Conservation (phyloP, 768 basidiomycete species). For the Daedaleopsis sinensis region DNA sequence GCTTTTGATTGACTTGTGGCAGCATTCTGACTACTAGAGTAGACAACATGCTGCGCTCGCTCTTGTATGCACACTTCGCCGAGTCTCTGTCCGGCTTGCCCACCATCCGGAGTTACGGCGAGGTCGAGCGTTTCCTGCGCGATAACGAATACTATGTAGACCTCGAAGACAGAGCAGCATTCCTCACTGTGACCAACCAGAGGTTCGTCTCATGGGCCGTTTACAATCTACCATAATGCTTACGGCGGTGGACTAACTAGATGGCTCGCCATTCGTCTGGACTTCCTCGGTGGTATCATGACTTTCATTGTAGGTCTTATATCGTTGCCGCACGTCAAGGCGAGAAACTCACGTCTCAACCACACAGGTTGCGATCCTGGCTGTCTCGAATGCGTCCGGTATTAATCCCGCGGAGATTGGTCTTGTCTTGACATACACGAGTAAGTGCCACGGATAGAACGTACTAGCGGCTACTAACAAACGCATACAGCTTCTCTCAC, state of each 20-base stretch:
- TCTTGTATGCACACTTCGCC: slow-evolving; percentile 77
- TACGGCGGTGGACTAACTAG: slow-evolving; percentile 27
- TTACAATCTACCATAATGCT: not conserved
- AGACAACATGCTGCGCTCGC: slow-evolving; percentile 75
- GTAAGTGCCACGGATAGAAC: slow-evolving; percentile 31
- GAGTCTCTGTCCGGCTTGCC: slow-evolving; percentile 74
- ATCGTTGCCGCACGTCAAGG: not conserved
- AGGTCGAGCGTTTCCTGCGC: slow-evolving; percentile 58
- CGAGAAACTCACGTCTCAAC: not conserved
- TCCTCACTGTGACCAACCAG: slow-evolving; percentile 68
- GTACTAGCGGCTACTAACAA: not conserved
- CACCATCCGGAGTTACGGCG: slow-evolving; percentile 76
- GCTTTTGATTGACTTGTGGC: not conserved
- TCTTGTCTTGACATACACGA: slow-evolving; percentile 69
- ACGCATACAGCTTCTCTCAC: slow-evolving; percentile 45
- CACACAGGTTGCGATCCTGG: slow-evolving; percentile 63
- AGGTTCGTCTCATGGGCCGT: slow-evolving; percentile 36
- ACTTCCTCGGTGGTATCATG: slow-evolving; percentile 65
- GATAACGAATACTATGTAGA: slow-evolving; percentile 72
- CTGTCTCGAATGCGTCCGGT: slow-evolving; percentile 54
- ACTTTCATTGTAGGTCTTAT: slow-evolving; percentile 49
- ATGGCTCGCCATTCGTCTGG: slow-evolving; percentile 74
- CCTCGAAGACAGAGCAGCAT: slow-evolving; percentile 73
- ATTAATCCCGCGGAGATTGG: slow-evolving; percentile 73
- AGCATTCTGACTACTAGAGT: not conserved